Percentiles rank a stretch among this genome's conserved stretches.
phyloP scores from a whole-genome alignment of 2,329 filamentous ascomycete genomes.

The Mariannaea elegans region DNA sequence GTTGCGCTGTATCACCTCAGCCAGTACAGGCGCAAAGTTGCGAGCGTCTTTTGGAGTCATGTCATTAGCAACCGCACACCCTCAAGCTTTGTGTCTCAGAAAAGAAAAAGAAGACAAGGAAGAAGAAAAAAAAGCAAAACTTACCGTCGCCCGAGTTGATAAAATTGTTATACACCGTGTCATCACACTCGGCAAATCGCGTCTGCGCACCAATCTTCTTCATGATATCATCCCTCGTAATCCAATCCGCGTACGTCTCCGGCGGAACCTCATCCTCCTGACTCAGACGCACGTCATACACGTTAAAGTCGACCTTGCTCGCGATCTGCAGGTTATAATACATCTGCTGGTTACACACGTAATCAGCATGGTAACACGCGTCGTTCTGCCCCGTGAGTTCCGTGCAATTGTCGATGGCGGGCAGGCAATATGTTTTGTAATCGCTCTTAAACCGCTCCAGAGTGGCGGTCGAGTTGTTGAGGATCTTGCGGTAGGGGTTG shows the following conservation, averaged over 20 bases:
- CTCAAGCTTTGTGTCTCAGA: no score
- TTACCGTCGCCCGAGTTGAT: constrained; percentile 35
- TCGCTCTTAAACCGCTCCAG: constrained; percentile 38
- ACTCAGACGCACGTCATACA: constrained; percentile 56
- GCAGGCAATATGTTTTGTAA: constrained; percentile 40
- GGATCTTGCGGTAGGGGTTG: constrained; percentile 45
- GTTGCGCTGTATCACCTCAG: constrained; percentile 56
- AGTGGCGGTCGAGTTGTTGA: constrained; percentile 30
- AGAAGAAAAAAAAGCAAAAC: background rate
- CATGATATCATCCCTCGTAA: constrained; percentile 37
- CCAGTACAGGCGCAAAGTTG: constrained; percentile 55
- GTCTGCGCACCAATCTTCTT: constrained; percentile 37
- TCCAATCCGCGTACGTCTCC: constrained; percentile 35
- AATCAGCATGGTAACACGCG: constrained; percentile 39
- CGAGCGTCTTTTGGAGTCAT: constrained; percentile 45
- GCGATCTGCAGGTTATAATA: constrained; percentile 36
- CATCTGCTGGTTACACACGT: constrained; percentile 40
- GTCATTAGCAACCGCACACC: constrained; percentile 12
- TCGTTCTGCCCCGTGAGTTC: constrained; percentile 33
- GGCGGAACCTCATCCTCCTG: constrained; percentile 32
- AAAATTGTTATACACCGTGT: constrained; percentile 36
- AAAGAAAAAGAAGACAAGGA: background rate
- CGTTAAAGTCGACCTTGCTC: constrained; percentile 48
- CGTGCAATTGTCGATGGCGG: constrained; percentile 37
- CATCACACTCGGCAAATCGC: constrained; percentile 36